Evolutionary conservation across 2,329 filamentous ascomycete genomes (phyloP).

Genomic region (Elsinoe batatas): DNA sequence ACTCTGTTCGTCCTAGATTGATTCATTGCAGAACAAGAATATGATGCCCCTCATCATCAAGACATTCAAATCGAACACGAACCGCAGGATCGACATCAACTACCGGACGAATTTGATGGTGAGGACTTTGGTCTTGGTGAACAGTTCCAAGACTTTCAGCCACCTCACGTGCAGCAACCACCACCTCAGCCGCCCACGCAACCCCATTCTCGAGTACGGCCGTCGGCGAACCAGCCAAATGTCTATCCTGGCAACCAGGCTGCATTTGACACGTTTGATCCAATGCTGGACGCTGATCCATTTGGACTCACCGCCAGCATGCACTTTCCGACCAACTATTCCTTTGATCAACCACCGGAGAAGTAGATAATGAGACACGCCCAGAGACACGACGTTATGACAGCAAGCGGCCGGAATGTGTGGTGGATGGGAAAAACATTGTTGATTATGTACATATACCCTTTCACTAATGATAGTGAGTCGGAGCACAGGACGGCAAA

Average conservation of each 20-base stretch:
- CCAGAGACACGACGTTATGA: neutral
- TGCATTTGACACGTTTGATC: conserved; percentile 62
- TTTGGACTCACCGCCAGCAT: conserved; percentile 90
- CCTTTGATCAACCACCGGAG: conserved; percentile 41
- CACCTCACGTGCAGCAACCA: conserved; percentile 1
- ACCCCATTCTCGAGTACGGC: neutral
- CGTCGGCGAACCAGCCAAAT: neutral
- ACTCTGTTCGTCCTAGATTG: conserved; percentile 58
- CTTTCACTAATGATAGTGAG: neutral
- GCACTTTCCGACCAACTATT: conserved; percentile 82
- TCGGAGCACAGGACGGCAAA: neutral
- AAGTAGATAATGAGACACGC: conserved; percentile 12
- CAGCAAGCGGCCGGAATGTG: neutral
- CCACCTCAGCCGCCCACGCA: neutral
- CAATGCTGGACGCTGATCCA: conserved; percentile 83
- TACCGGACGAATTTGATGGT: neutral
- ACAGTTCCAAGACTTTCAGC: conserved; percentile 2
- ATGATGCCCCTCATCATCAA: conserved; percentile 66
- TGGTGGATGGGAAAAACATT: neutral
- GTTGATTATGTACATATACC: conserved; percentile 2
- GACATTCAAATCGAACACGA: conserved; percentile 2
- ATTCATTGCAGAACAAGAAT: conserved; percentile 86
- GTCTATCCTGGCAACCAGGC: neutral
- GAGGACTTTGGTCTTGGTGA: conserved; percentile 1
- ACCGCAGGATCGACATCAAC: neutral